Percentiles rank a stretch among this genome's conserved stretches.
phyloP scores from a whole-genome alignment of 257 asterid species.

The Solanum chmielewskii region DNA sequence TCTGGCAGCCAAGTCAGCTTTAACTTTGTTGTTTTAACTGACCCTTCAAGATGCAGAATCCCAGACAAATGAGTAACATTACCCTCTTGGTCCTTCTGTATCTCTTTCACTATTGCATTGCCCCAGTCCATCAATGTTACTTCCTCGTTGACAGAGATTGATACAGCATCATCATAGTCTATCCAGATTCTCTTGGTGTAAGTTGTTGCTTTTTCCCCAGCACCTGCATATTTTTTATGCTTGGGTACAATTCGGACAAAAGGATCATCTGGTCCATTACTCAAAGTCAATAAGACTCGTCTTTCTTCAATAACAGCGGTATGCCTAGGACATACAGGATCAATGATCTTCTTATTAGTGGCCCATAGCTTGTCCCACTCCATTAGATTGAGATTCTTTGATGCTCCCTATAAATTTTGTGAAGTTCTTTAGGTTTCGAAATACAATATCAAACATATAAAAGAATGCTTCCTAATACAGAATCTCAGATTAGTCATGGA shows the following conservation, averaged over 20 bases:
- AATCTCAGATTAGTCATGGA: background rate
- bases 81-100: slow-evolving; percentile 70
- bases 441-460: background rate
- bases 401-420: slow-evolving; percentile 63
- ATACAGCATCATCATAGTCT: slow-evolving; percentile 78
- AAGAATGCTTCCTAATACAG: background rate
- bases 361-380: slow-evolving; percentile 99
- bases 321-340: slow-evolving; percentile 93
- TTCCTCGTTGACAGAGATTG: slow-evolving; percentile 65
- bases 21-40: slow-evolving; percentile 85
- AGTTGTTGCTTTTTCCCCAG: slow-evolving; percentile 80
- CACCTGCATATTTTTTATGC: slow-evolving; percentile 83
- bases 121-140: slow-evolving; percentile 97
- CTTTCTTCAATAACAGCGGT: slow-evolving; percentile 69
- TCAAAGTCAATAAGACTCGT: slow-evolving; percentile 47
- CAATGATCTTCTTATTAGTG: slow-evolving; percentile 81
- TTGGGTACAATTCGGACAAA: slow-evolving; percentile 64
- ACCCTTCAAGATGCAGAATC: slow-evolving; percentile 79
- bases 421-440: slow-evolving; percentile 1
- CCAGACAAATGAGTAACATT: slow-evolving; percentile 54
- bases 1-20: slow-evolving; percentile 92
- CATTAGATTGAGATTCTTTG: slow-evolving; percentile 97
- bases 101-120: slow-evolving; percentile 68
- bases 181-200: slow-evolving; percentile 68
- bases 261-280: slow-evolving; percentile 67